Evolutionary conservation across 176 grass and related monocot genomes (phyloP), one percentile per base, ranked within the genome.

Genomic region (Aegilops sharonensis): DNA sequence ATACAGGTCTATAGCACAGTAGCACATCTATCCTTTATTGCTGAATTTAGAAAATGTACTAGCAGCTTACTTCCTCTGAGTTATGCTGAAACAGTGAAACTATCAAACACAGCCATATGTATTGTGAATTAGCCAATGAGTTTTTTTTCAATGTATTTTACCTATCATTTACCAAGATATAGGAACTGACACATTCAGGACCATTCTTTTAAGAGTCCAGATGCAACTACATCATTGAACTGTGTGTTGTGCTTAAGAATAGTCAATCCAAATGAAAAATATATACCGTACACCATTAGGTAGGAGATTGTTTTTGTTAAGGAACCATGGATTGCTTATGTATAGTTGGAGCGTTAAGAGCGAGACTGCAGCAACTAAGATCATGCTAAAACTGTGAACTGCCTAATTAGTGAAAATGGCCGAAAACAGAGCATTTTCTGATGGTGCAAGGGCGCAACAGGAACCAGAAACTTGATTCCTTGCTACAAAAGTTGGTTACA

Each of bases 251-350:
- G 18, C 56, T 21, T 59, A 20, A 59, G 56, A 59, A 21, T 59
- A 59, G 56, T 59, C 56, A 63, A 9, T 63, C 8, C 21, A 63
- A 25, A 24, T 63, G 59, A 73, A 48, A 81, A 81, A 31, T 10
- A 70, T 81, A 24, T 30, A 2, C 56, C 43, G 82, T 64, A 91
- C 71, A 67, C 84, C 76, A 82, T 87, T 18, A 45, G 68, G 34
- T 62, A 94, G 75, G 54, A 84, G 29, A 59, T 39, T 54, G 36
- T 13, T 76, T 50, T 7, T 47, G 48, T 23, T 67, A 42, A 39
- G 2, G 39, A 24, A 31, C 25, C 25, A 59, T 59, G 35, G 81
- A 57, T 81, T 87, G 78, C 80, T 94, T 89, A 59, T 59, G 56
- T 21, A 18, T 59, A 59, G 20, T 59, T 59, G 25, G 45, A 25